Conservation (phyloP, 2,329 filamentous ascomycete species). For the Cladosporium sp. region DNA sequence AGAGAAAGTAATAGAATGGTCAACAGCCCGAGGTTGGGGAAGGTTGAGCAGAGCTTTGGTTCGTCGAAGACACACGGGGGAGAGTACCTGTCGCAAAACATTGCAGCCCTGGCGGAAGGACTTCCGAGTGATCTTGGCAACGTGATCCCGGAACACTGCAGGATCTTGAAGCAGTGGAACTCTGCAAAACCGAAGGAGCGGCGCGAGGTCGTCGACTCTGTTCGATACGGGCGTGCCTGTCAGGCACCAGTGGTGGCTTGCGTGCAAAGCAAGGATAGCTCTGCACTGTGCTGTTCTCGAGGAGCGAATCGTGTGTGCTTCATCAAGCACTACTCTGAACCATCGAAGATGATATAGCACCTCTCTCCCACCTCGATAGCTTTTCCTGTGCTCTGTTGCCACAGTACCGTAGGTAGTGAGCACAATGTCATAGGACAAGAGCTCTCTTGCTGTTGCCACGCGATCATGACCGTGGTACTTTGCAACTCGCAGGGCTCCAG, state of each 20-base stretch:
- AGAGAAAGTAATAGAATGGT: neutral
- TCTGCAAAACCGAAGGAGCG: slow-evolving; percentile 84
- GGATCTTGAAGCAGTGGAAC: slow-evolving; percentile 71
- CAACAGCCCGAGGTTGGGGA: neutral
- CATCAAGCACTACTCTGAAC: slow-evolving; percentile 91
- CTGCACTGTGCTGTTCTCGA: slow-evolving; percentile 85
- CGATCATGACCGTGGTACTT: slow-evolving; percentile 94
- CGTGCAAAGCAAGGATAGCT: slow-evolving; percentile 86
- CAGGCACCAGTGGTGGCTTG: slow-evolving; percentile 85
- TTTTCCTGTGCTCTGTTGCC: slow-evolving; percentile 79
- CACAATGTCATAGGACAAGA: slow-evolving; percentile 77
- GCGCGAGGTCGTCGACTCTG: slow-evolving; percentile 90
- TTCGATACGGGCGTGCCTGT: slow-evolving; percentile 98
- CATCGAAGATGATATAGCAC: slow-evolving; percentile 89
- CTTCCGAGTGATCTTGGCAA: neutral
- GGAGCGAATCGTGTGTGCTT: slow-evolving; percentile 91
- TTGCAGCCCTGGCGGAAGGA: neutral
- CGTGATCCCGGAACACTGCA: slow-evolving; percentile 7
- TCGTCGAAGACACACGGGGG: slow-evolving; percentile 15
- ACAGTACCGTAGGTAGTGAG: slow-evolving; percentile 94
- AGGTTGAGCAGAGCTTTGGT: slow-evolving; percentile 20
- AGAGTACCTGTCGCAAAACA: slow-evolving; percentile 13
- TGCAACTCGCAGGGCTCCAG: slow-evolving; percentile 70
- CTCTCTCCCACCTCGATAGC: slow-evolving; percentile 59
- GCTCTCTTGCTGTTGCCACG: slow-evolving; percentile 69